These are phyloP conservation scores for Plantago major DNA, from an alignment of 257 asterid species.

Conservation along the genomic window DNA sequence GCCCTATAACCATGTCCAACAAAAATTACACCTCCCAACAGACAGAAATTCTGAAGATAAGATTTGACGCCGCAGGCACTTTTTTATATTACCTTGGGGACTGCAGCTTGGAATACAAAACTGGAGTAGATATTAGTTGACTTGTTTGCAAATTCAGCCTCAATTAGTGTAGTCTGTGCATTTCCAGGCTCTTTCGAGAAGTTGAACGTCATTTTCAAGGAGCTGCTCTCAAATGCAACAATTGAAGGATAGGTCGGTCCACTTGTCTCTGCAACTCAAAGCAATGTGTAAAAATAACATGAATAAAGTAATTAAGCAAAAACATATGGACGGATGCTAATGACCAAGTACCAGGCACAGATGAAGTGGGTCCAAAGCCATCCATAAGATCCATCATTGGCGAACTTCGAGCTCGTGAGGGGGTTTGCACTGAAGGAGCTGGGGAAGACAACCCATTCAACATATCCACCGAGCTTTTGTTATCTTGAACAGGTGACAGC, in stretches of 20 bases:
- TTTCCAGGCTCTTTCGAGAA: conserved; percentile 78
- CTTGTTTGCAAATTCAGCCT: conserved; percentile 73
- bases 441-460: conserved; percentile 36
- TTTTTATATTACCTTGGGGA: conserved; percentile 74
- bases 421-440: conserved; percentile 30
- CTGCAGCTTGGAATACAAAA: conserved; percentile 93
- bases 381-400: conserved; percentile 82
- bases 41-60: neutral
- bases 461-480: conserved; percentile 38
- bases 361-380: conserved; percentile 56
- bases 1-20: conserved; percentile 3
- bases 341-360: conserved; percentile 49
- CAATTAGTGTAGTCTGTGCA: conserved; percentile 61
- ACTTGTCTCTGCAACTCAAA: conserved; percentile 53
- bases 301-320: conserved; percentile 16
- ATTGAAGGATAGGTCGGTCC: conserved; percentile 66
- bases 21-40: conserved; percentile 5
- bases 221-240: conserved; percentile 77
- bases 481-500: conserved; percentile 46
- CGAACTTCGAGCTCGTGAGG: conserved; percentile 55
- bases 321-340: conserved; percentile 16
- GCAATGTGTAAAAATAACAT: conserved; percentile 9
- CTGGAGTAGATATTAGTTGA: conserved; percentile 59
- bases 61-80: neutral
- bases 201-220: conserved; percentile 60